Percentiles rank a stretch among this genome's conserved stretches.
Conservation (phyloP, 345 rosid genomes). For the Arabidopsis arenosa region DNA sequence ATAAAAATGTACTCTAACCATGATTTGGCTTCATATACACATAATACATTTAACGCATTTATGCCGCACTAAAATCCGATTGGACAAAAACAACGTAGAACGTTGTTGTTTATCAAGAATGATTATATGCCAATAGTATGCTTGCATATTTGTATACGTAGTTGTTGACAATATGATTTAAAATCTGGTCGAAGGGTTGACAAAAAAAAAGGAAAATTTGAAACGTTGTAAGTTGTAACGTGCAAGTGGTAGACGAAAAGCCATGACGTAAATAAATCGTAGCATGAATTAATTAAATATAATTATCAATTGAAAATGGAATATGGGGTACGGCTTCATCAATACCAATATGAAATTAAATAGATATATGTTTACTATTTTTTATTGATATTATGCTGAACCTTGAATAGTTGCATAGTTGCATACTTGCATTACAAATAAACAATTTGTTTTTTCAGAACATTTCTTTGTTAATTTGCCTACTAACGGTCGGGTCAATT, state of each 20-base stretch:
- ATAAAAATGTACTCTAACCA: background rate
- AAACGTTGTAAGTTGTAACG: slow-evolving; percentile 25
- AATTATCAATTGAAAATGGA: slow-evolving; percentile 19
- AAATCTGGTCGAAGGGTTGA: slow-evolving; percentile 16
- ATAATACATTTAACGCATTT: slow-evolving; percentile 4
- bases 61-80: slow-evolving; percentile 1
- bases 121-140: background rate
- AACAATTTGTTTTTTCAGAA: background rate
- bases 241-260: slow-evolving; percentile 30
- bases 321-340: slow-evolving; percentile 17
- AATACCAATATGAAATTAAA: slow-evolving; percentile 2
- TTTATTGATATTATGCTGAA: slow-evolving; percentile 2
- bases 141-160: background rate
- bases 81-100: slow-evolving; percentile 4
- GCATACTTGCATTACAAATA: slow-evolving; percentile 27
- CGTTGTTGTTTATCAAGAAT: background rate
- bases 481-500: slow-evolving; percentile 43
- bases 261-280: slow-evolving; percentile 31
- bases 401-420: slow-evolving; percentile 27
- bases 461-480: slow-evolving; percentile 34
- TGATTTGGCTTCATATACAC: background rate
- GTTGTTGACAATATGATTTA: slow-evolving; percentile 8
- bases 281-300: slow-evolving; percentile 25
- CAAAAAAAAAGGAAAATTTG: background rate
- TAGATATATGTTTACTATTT: background rate